These are phyloP conservation scores for Simplicillium sp. DNA, from an alignment of 2,329 filamentous ascomycete genomes.

Conservation along the genomic window DNA sequence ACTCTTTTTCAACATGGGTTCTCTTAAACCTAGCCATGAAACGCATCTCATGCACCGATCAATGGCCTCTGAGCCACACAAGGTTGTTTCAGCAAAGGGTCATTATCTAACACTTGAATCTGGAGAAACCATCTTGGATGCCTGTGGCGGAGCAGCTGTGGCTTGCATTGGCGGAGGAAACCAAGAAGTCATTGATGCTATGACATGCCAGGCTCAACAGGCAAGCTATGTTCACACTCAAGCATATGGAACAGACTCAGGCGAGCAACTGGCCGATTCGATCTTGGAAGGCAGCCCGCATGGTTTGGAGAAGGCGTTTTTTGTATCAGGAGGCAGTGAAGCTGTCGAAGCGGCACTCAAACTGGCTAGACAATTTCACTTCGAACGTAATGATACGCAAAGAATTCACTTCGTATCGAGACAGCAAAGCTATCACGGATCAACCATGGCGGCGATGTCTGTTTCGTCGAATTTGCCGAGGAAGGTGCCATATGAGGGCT, in stretches of 20 bases:
- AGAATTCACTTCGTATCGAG: constrained; percentile 32
- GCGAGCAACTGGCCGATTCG: constrained; percentile 17
- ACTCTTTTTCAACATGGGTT: too few relatives aligned
- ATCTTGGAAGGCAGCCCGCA: constrained; percentile 13
- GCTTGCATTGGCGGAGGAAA: constrained; percentile 54
- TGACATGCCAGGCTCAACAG: constrained; percentile 42
- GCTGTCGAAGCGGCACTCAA: constrained; percentile 39
- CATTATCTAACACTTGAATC: constrained; percentile 22
- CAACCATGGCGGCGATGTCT: constrained; percentile 35
- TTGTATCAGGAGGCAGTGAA: constrained; percentile 16
- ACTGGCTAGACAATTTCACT: constrained; percentile 36
- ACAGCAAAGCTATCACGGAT: constrained; percentile 38
- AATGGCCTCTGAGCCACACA: constrained; percentile 15
- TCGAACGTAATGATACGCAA: constrained; percentile 25
- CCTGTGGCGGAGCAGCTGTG: constrained; percentile 34
- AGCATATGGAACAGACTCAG: constrained; percentile 13
- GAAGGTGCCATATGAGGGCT: constrained; percentile 16
- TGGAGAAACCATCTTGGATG: constrained; percentile 23
- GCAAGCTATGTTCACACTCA: constrained; percentile 17
- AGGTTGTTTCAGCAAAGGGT: constrained; percentile 32
- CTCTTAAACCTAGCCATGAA: too few relatives aligned
- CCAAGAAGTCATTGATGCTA: constrained; percentile 42
- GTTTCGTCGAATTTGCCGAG: constrained; percentile 20
- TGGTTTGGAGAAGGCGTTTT: constrained; percentile 14
- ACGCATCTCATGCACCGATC: constrained; percentile 22